Base-by-base conservation (phyloP, 73 alveolate genomes). In the Stentor roeselii region DNA sequence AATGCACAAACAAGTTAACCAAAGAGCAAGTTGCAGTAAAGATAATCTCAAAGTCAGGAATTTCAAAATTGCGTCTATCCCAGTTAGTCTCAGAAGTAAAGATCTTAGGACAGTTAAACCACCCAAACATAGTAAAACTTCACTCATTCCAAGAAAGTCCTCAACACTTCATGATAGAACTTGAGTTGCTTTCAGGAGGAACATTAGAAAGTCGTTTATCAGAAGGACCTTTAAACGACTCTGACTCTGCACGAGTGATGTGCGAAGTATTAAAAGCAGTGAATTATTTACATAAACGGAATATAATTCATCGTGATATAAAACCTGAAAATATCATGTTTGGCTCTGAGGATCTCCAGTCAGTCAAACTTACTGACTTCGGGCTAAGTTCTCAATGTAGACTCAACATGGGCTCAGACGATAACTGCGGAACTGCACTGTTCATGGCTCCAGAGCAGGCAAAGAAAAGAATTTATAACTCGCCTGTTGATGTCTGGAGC, bases 391-490 rank as follows among this genome's bases (percentile, higher is more conserved):
- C 90, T 27, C 78, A 60, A 27, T 91, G 82, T 67, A 36, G 82
- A 42, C 77, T 34, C 75, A 86, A 89, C 60, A 86, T 39, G 36
- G 38, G 36, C 30, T 39, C 78, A 36, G 94, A 88, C 82, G 92
- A 82, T 38, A 78, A 92, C 41, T 80, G 91, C 41, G 97, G 97
- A 0, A 92, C 97, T 39, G 74, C 85, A 75, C 41, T 92, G 37
- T 92, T 89, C 82, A 92, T 92, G 97, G 94, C 97, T 1, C 97
- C 97, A 30, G 97, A 92, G 76, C 94, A 86, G 34, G 90, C 60
- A 75, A 60, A 82, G 1, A 87, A 88, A 77, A 82, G 87, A 60
- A 84, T 58, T 37, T 92, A 92, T 84, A 82, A 84, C 74, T 82
- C 82, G 42, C 78, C 93, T 36, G 95, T 92, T 59, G 97, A 89